Evolutionary conservation across 306 rosid species (phyloP), one percentile per base, ranked within the genome.

Genomic region (Psophocarpus tetragonolobus): DNA sequence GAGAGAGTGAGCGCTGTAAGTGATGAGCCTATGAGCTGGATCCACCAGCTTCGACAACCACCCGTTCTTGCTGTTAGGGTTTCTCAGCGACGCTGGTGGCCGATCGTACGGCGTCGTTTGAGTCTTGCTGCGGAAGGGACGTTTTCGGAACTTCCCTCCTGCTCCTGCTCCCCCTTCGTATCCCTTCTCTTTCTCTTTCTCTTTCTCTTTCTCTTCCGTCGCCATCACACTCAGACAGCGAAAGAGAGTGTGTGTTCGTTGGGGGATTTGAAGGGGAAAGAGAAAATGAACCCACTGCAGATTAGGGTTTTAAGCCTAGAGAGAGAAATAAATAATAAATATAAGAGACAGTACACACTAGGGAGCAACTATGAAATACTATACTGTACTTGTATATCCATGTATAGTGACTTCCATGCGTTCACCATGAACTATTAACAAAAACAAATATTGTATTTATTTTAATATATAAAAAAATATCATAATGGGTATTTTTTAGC

Each of bases 101-200:
- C 99, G 96, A 74, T 92, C 97, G 32, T 95, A 95, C 58, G 99
- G 99, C 84, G 93, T 94, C 79, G 91, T 36, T 38, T 85, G 93
- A 5, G 75, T 45, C 82, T 85, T 57, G 36, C 17, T 81, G 10
- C 96, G 81, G 15, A 82, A 77, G 23, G 93, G 94, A 36, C 85
- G 81, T 84, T 89, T 89, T 44, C 90, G 92, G 27, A 95, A 91
- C 88, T 95, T 95, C 20, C 99, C 99, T 41, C 99, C 97, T 5
- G 88, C 65, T 11, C 94, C 91, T 3, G 88, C 67, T 13, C 93
- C 90, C 17, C 88, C 88, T 82, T 77, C 91, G 82, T 83, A 91
- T 9, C 82, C 80, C 33, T 88, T 85, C 79, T 82, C 62, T 8
- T 39, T 82, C 74, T 18, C 92, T 69, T 92, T 88, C 74, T n/a